Evolutionary conservation across 148 eudicot genomes (phyloP), one percentile per base, ranked within the genome.

Genomic region (Amaranthus cruentus): DNA sequence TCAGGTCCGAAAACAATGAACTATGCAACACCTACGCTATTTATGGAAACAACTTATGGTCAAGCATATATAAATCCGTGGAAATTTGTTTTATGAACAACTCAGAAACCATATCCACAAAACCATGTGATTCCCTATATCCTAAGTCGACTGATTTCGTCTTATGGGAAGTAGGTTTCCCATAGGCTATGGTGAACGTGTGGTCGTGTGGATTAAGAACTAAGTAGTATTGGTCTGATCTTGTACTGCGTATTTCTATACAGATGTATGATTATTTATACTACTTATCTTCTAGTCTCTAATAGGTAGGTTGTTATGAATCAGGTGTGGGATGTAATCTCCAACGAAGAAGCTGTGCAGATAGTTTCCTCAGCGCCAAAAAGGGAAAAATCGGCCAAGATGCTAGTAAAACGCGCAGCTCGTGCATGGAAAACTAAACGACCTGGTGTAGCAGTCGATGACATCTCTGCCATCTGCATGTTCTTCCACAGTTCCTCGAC

Each of bases 281-380:
- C 73, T 69, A 38, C 62, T 69, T 12, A 44, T 55, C 49, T 57
- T 18, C 47, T 14, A 72, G n/a, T 3, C 43, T 12, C 67, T 76
- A 47, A 73, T 55, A 3, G 6, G 43, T 60, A 55, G 14, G 43
- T 10, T 55, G 18, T 15, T 54, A 11, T 62, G 9, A 62, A 14
- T 9, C 63, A 91, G 97, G 90, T 91, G 28, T 91, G 97, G 97
- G 97, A 91, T 81, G 97, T 88, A 46, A 72, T 91, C 51, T 85
- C 94, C 21, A 91, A 88, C 54, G 79, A 88, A 88, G 89, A 88
- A 81, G 97, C 94, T 4, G 85, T 91, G 66, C 77, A 85, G 55
- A 88, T 89, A 52, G 97, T 89, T 71, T 79, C 84, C 53, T 85
- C 86, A 28, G 68, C 87, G 21, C 81, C 83, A 47, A 59, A 72